These are phyloP conservation scores for Ophiosphaerella korrae DNA, from an alignment of 2,329 filamentous ascomycete genomes.

Conservation along the genomic window DNA sequence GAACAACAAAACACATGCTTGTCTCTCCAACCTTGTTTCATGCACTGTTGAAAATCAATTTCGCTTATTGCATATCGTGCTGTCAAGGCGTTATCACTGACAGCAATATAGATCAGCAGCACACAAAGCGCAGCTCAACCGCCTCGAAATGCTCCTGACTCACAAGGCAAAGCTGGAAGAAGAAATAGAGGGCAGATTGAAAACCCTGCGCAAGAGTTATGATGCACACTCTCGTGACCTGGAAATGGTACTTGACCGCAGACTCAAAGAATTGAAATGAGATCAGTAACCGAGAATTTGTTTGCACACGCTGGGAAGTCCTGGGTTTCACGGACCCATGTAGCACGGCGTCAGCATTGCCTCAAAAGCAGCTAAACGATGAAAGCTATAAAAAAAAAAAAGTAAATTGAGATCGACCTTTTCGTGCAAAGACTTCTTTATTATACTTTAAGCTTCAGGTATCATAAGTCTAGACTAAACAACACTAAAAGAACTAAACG, in stretches of 20 bases:
- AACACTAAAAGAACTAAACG: too few species aligned
- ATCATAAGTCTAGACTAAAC: background rate
- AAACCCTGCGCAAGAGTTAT: conserved; percentile 20
- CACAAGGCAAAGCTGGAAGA: conserved; percentile 32
- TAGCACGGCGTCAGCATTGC: too few species aligned
- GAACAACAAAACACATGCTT: background rate
- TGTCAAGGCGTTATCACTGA: background rate
- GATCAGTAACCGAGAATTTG: background rate
- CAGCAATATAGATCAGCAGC: conserved; percentile 21
- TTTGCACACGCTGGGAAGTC: too few species aligned
- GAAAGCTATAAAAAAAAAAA: too few species aligned
- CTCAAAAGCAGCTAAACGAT: too few species aligned
- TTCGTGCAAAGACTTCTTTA: background rate
- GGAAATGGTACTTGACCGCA: conserved; percentile 21
- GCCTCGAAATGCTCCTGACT: conserved; percentile 27
- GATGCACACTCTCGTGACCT: conserved; percentile 30
- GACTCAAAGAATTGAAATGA: conserved; percentile 29
- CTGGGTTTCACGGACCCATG: too few species aligned
- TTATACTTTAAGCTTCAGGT: background rate
- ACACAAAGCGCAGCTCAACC: conserved; percentile 29
- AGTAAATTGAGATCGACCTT: too few species aligned
- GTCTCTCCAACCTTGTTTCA: background rate
- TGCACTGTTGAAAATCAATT: background rate
- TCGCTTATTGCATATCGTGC: too few species aligned
- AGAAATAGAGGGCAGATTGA: conserved; percentile 26